Percentiles rank a stretch among this genome's conserved stretches.
Conservation (phyloP, 1,139 yeast species). For the Diutina neorugosa region DNA sequence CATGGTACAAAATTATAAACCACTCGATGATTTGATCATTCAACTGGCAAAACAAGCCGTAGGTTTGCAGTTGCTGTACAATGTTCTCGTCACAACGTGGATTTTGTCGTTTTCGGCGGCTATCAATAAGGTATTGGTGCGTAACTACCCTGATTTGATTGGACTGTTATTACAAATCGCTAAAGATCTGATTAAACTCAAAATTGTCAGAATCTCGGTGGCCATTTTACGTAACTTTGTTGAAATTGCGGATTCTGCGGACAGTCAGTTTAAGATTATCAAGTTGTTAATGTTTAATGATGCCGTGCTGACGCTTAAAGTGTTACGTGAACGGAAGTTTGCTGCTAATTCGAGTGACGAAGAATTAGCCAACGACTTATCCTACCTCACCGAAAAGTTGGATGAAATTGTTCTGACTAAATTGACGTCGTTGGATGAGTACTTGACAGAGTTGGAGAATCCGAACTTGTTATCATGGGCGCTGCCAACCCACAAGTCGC, state of each 20-base stretch:
- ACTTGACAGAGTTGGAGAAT: conserved; percentile 71
- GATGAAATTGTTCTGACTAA: conserved; percentile 58
- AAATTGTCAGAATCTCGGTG: conserved; percentile 71
- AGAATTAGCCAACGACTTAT: conserved; percentile 70
- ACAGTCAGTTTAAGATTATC: conserved; percentile 36
- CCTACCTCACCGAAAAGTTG: conserved; percentile 42
- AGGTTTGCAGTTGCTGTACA: conserved; percentile 76
- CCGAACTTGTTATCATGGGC: conserved; percentile 76
- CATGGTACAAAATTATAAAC: conserved; percentile 38
- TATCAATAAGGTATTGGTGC: conserved; percentile 43
- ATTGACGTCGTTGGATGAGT: conserved; percentile 89
- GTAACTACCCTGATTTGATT: conserved; percentile 50
- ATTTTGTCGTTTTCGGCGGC: conserved; percentile 59
- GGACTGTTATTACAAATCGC: conserved; percentile 34
- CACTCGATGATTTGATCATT: conserved; percentile 28
- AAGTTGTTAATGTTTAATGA: conserved; percentile 67
- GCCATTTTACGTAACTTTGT: conserved; percentile 60
- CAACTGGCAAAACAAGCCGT: conserved; percentile 33
- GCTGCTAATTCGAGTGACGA: conserved; percentile 61
- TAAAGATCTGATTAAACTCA: conserved; percentile 81
- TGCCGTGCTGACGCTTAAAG: conserved; percentile 57
- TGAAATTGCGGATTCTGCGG: conserved; percentile 17
- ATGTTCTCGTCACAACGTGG: conserved; percentile 73
- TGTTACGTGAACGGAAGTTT: conserved; percentile 78
- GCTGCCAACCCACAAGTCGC: conserved; percentile 77